A percentile compares a stretch with the other conserved stretches of the same genome.
phyloP scores from a whole-genome alignment of 495 filamentous ascomycete genomes.

The Trichoderma virens region DNA sequence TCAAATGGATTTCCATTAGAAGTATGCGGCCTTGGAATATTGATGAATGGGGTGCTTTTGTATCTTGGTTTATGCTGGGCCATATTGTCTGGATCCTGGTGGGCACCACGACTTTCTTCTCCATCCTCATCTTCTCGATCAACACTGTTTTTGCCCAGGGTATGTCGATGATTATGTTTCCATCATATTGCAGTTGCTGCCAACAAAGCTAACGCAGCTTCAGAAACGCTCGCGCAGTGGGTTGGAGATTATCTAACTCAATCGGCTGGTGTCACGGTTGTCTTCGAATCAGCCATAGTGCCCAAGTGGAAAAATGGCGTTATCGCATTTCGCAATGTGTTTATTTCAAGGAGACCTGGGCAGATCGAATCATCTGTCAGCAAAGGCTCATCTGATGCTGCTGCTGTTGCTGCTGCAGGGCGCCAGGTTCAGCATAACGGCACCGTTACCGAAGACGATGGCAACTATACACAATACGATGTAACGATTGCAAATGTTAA shows the following conservation, averaged over 20 bases:
- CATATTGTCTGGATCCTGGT: slow-evolving; percentile 92
- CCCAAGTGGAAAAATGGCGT: slow-evolving; percentile 90
- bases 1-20: slow-evolving; percentile 96
- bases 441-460: slow-evolving; percentile 59
- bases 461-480: slow-evolving; percentile 96
- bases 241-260: slow-evolving; percentile 93
- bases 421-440: slow-evolving; percentile 39
- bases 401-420: slow-evolving; percentile 72
- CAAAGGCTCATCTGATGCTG: slow-evolving; percentile 82
- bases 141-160: slow-evolving; percentile 96
- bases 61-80: slow-evolving; percentile 89
- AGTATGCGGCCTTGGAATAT: slow-evolving; percentile 92
- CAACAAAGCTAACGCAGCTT: slow-evolving; percentile 13
- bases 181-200: neutral
- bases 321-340: slow-evolving; percentile 94
- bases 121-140: slow-evolving; percentile 74
- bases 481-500: slow-evolving; percentile 91
- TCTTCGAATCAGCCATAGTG: slow-evolving; percentile 97
- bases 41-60: slow-evolving; percentile 90
- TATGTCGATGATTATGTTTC: slow-evolving; percentile 25
- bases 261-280: slow-evolving; percentile 88
- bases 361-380: slow-evolving; percentile 70
- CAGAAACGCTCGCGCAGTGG: slow-evolving; percentile 88
- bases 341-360: slow-evolving; percentile 85
- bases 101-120: slow-evolving; percentile 96